Base-by-base conservation (phyloP, 2,329 filamentous ascomycete species). In the Alternaria postmessia region DNA sequence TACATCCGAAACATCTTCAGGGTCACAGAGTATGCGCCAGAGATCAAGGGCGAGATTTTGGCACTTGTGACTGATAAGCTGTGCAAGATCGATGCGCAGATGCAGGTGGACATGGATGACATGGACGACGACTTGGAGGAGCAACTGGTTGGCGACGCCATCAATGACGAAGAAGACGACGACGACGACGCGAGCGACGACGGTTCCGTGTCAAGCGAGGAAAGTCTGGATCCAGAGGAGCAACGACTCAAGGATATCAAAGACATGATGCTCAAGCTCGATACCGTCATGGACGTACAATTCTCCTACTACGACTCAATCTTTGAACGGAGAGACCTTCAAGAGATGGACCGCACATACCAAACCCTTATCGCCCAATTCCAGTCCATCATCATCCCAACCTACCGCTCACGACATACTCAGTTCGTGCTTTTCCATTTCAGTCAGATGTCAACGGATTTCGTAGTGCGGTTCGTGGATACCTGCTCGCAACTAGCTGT, bases 381-480 rank as follows among this genome's bases (percentile, higher is more conserved):
- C 73, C 87, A 90, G 62, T 91, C 88, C 74, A 92, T 93, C 72
- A 93, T 99, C 60, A 85, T 99, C 30, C 93, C 94, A 4, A 96
- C 93, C 14, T 93, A 95, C 76, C 92, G 93, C 68, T 96, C 93
- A 24, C 89, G 95, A 34, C 94, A 98, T 77, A 93, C 93, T 0
- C 95, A 99, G 73, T 99, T 98, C 71, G 87, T 99, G 48, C 86
- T 98, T 51, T 99, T 99, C 80, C 94, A 97, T 79, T 97, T 96
- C 75, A 91, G 92, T 16, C 94, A 99, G 78, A 87, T 87, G 59
- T 91, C 92, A 8, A 89, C 91, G 30, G 85, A 87, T 44, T 87
- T 97, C 48, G 90, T 92, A 59, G 92, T 95, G 72, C 87, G 89
- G 49, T 98, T 98, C 73, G 90, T 92, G 43, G 90, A 90, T 34